Conservation (phyloP, 164 flowering plant species). For the Vitis rupestris region DNA sequence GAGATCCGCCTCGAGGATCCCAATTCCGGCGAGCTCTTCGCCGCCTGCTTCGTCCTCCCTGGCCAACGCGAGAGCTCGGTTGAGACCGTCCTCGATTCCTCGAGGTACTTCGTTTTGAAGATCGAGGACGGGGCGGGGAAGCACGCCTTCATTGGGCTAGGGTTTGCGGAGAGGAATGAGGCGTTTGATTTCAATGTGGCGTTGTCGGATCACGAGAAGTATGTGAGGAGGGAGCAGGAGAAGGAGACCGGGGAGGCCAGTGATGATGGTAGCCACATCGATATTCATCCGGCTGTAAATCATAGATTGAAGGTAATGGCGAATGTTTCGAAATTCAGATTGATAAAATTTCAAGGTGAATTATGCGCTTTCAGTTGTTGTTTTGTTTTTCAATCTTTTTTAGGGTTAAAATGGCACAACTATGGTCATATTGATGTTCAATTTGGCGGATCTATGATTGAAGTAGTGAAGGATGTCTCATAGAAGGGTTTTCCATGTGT, state of each 20-base stretch:
- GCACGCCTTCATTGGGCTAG: constrained; percentile 93
- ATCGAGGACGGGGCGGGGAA: constrained; percentile 95
- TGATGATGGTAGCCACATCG: constrained; percentile 57
- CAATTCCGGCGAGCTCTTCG: constrained; percentile 84
- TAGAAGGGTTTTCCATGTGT: too few relatives aligned
- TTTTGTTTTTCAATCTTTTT: background rate
- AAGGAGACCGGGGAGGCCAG: constrained; percentile 46
- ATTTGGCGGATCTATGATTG: too few relatives aligned
- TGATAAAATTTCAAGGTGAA: background rate
- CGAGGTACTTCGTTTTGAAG: constrained; percentile 89
- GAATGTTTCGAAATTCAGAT: too few relatives aligned
- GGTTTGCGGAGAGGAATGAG: constrained; percentile 90
- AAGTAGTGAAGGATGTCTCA: too few relatives aligned
- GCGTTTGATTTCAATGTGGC: constrained; percentile 99
- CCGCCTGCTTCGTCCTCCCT: constrained; percentile 85
- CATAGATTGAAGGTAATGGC: constrained; percentile 80
- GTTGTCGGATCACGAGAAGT: constrained; percentile 94
- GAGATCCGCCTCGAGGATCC: constrained; percentile 99
- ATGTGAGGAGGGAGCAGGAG: constrained; percentile 79
- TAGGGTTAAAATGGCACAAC: too few relatives aligned
- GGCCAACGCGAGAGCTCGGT: constrained; percentile 87
- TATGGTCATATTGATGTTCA: too few relatives aligned
- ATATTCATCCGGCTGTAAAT: constrained; percentile 97
- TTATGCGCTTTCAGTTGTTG: background rate
- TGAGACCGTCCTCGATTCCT: constrained; percentile 92